Evolutionary conservation across 2,329 filamentous ascomycete genomes (phyloP), one percentile per base, ranked within the genome.

Genomic region (Epichloe gansuensis): DNA sequence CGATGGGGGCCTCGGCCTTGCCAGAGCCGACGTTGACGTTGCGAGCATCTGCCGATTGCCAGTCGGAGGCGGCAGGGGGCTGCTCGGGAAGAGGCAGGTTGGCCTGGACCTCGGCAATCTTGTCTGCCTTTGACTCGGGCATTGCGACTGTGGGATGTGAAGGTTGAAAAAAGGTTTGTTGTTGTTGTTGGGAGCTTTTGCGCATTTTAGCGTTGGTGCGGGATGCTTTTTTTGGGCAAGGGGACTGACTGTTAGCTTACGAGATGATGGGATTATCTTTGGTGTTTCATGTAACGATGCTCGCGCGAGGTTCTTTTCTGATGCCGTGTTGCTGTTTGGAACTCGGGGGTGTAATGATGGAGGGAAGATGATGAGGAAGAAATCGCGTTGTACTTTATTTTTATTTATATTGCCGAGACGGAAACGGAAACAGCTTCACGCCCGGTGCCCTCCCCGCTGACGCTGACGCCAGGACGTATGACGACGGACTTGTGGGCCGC

Each of bases 21-120:
- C 52, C 52, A 28, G 48, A 43, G 4, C 85, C 85, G 47, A 87
- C 81, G 63, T 88, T 85, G 63, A 87, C 82, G 52, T 72, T 87
- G 56, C 78, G 72, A 35, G 75, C 75, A 61, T 91, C 86, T 49
- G 78, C 74, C 0, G 84, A 88, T 66, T 91, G 82, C 77, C 82
- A 90, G 74, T 93, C 87, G 5, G 85, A 86, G n/a, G 81, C 71
- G n/a, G 70, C 72, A 1, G 86, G 86, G 23, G 88, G 88, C 59
- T 91, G 76, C 2, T 91, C 86, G 17, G 88, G 88, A 49, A 91
- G 80, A 50, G 86, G 86, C 35, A 94, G 82, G 69, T 89, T 88
- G 67, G 82, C 71, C 70, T 84, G 76, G 62, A 76, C 76, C 67
- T 86, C 70, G 50, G 83, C 78, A 64, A 91, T 85, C 67, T 85